Evolutionary conservation across 371 early-diverging fungal species (phyloP).

Genomic region (Gilbertella persicaria): DNA sequence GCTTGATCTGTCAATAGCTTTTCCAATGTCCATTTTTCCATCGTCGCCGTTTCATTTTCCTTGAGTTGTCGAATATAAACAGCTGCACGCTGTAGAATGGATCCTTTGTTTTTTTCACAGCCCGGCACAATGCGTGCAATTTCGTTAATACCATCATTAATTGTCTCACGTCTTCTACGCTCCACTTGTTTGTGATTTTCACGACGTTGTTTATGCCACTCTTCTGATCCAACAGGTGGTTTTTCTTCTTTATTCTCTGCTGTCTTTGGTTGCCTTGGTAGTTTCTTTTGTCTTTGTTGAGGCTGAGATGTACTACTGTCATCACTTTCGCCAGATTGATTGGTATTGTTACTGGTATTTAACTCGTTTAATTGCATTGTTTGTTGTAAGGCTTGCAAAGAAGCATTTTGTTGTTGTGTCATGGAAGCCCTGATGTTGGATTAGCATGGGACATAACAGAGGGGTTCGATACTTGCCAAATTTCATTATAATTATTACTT

Average conservation of each 20-base stretch:
- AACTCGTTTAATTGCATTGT: constrained; percentile 11
- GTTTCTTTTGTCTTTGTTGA: constrained; percentile 1
- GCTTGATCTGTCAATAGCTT: constrained; percentile 71
- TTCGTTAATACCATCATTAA: constrained; percentile 88
- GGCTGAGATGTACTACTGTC: constrained; percentile 1
- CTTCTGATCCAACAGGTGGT: constrained; percentile 69
- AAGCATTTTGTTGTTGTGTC: constrained; percentile 22
- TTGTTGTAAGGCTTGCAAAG: constrained; percentile 23
- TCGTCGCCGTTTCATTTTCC: constrained; percentile 58
- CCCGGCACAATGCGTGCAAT: constrained; percentile 86
- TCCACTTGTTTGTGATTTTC: constrained; percentile 95
- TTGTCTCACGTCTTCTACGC: constrained; percentile 89
- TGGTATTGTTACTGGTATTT: not conserved
- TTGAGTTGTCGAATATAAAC: constrained; percentile 80
- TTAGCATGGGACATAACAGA: too few species aligned
- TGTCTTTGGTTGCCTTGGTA: constrained; percentile 5
- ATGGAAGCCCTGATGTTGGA: constrained; percentile 19
- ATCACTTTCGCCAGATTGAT: not conserved
- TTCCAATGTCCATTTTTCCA: constrained; percentile 71
- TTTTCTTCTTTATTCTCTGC: constrained; percentile 27
- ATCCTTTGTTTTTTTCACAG: constrained; percentile 89
- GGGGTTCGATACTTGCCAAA: too few species aligned
- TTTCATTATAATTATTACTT: too few species aligned
- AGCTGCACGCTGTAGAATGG: constrained; percentile 81
- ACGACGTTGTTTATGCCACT: constrained; percentile 80